Base-by-base conservation (phyloP, 2,329 filamentous ascomycete species). In the Aotearoamyces nothofagi region DNA sequence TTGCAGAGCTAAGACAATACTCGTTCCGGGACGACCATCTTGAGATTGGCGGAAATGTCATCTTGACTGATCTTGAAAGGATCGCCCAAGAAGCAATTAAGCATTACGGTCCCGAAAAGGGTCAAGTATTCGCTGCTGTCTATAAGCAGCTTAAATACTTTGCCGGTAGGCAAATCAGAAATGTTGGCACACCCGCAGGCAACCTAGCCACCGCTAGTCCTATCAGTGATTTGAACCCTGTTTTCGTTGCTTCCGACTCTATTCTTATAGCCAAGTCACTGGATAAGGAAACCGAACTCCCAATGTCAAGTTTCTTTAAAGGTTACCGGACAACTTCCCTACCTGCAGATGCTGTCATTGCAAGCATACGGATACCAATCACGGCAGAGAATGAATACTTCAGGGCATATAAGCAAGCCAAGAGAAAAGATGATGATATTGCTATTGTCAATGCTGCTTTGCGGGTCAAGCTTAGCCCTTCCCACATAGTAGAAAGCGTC, bases 341-440 rank as follows among this genome's bases (percentile, higher is more conserved):
- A 8, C 68, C 80, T 0, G 61, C 70, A 13, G 75, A 94, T 48
- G 82, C 82, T 1, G 70, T 96, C 37, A 87, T 98, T 35, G 74
- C 83, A 1, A 77, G 77, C 23, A 76, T 98, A 37, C 71, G 78
- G n/a, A 82, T 98, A 24, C 90, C 90, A 0, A 57, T 80, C 3
- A 78, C 80, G 0, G 63, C 63, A 3, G 65, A 73, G 30, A 78
- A 77, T 43, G 90, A 96, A 49, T 83, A 76, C 47, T 78, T 93
- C 50, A 69, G 79, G 24, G 77, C 87, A 1, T 96, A 94, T 55
- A 98, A 98, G 55, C 87, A 96, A 51, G 74, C 90, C 1, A 98
- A 98, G 60, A 63, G 90, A 40, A 96, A 96, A 49, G 90, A 98
- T 44, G 90, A 98, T 44, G 90, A 98, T 48, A 96, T 98, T 48